Evolutionary conservation across 805 yeast species (phyloP).

Genomic region (Ogataea methylovora): DNA sequence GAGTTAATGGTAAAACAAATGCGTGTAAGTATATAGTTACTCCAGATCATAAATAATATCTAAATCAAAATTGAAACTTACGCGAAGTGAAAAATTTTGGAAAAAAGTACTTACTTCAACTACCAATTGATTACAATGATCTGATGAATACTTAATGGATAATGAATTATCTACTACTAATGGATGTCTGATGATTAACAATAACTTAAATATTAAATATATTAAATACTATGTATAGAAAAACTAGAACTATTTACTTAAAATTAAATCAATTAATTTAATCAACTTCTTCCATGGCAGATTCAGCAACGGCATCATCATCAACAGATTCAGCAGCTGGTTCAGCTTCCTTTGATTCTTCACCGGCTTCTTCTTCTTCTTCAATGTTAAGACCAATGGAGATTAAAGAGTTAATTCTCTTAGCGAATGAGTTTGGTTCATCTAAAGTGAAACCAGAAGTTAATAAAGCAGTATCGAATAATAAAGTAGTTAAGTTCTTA

Average conservation of each 20-base stretch:
- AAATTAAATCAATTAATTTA: too few relatives aligned
- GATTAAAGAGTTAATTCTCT: slow-evolving; percentile 96
- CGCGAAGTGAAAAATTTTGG: too few relatives aligned
- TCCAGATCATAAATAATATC: too few relatives aligned
- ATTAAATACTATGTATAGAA: neutral
- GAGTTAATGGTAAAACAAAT: too few relatives aligned
- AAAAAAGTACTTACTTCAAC: too few relatives aligned
- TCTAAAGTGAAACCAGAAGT: slow-evolving; percentile 99
- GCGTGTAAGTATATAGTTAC: too few relatives aligned
- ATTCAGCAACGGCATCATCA: slow-evolving; percentile 72
- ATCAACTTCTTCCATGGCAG: slow-evolving; percentile 99
- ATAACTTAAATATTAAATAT: too few relatives aligned
- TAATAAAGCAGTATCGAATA: slow-evolving; percentile 95
- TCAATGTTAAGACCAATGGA: slow-evolving; percentile 98
- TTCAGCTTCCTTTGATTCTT: slow-evolving; percentile 28
- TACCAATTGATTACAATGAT: too few relatives aligned
- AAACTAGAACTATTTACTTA: too few relatives aligned
- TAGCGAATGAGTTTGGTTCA: slow-evolving; percentile 96
- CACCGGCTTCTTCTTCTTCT: slow-evolving; percentile 59
- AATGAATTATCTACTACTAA: neutral
- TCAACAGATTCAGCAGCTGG: slow-evolving; percentile 43
- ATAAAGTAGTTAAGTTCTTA: slow-evolving; percentile 91
- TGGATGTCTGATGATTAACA: neutral
- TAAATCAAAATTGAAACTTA: too few relatives aligned
- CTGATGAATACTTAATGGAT: too few relatives aligned